These are phyloP conservation scores for Ambispora gerdemannii DNA, from an alignment of 192 early-diverging fungal species.

Conservation along the genomic window DNA sequence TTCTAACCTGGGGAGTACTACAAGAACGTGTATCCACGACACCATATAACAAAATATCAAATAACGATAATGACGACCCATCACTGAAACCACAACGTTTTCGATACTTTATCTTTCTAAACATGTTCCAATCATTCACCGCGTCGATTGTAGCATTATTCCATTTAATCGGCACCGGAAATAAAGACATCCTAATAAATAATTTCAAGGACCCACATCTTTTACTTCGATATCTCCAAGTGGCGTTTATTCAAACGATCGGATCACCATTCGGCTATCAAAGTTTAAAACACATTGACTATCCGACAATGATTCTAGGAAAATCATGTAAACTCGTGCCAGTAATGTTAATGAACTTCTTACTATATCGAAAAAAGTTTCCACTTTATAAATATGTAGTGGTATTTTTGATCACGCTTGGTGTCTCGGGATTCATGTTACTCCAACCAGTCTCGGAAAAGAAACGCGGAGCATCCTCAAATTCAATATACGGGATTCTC, in stretches of 20 bases:
- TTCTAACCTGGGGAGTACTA: constrained; percentile 91
- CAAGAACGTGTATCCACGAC: constrained; percentile 91
- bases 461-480: constrained; percentile 49
- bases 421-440: constrained; percentile 94
- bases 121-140: constrained; percentile 77
- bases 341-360: constrained; percentile 91
- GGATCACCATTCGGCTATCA: constrained; percentile 93
- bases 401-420: constrained; percentile 82
- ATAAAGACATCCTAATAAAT: constrained; percentile 36
- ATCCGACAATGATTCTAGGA: constrained; percentile 94
- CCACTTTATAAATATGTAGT: constrained; percentile 85
- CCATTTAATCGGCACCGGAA: constrained; percentile 62
- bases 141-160: constrained; percentile 71
- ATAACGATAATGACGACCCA: constrained; percentile 7
- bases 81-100: constrained; percentile 60
- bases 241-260: constrained; percentile 69
- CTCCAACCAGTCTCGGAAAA: constrained; percentile 57
- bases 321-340: constrained; percentile 97
- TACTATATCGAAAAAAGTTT: constrained; percentile 85
- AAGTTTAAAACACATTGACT: constrained; percentile 90
- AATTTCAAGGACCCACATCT: too few species aligned
- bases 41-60: constrained; percentile 72
- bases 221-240: constrained; percentile 65
- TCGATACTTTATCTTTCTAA: constrained; percentile 89
- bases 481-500: constrained; percentile 75